These are phyloP conservation scores for Sporobolomyces pararoseus DNA, from an alignment of 768 basidiomycete species.

Conservation along the genomic window DNA sequence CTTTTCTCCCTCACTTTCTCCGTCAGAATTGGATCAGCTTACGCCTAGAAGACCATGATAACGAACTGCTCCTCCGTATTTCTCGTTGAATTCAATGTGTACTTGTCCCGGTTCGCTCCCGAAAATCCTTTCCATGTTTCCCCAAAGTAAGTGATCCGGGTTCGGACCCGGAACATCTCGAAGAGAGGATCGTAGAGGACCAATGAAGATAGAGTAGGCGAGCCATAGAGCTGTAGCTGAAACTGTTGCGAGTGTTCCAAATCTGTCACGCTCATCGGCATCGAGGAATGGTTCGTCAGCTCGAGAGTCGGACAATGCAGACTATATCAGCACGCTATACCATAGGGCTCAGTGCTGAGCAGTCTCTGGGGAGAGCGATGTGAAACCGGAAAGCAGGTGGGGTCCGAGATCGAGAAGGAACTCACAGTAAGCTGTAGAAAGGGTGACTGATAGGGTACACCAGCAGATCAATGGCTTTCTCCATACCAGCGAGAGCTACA, in stretches of 20 bases:
- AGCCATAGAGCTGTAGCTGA: neutral
- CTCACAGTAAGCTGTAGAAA: slow-evolving; percentile 1
- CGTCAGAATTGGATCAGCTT: slow-evolving; percentile 29
- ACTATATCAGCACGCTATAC: no score
- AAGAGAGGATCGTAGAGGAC: slow-evolving; percentile 1
- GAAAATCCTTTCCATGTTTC: slow-evolving; percentile 19
- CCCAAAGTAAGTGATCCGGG: neutral
- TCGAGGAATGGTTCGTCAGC: no score
- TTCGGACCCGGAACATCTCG: slow-evolving; percentile 27
- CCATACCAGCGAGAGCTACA: neutral
- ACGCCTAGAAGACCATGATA: slow-evolving; percentile 63
- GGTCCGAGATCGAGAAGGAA: neutral
- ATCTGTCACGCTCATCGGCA: neutral
- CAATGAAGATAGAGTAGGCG: slow-evolving; percentile 10
- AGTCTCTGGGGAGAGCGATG: neutral
- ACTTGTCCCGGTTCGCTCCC: slow-evolving; percentile 54
- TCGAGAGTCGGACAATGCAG: no score
- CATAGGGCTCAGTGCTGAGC: no score
- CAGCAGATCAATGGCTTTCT: neutral
- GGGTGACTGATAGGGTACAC: slow-evolving; percentile 7
- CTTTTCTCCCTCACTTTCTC: no score
- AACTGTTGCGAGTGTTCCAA: neutral
- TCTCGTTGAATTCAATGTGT: slow-evolving; percentile 58
- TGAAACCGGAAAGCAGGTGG: neutral
- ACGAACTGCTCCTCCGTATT: slow-evolving; percentile 58